phyloP scores from a whole-genome alignment of 2,329 filamentous ascomycete species.

The Dendryphion nanum region DNA sequence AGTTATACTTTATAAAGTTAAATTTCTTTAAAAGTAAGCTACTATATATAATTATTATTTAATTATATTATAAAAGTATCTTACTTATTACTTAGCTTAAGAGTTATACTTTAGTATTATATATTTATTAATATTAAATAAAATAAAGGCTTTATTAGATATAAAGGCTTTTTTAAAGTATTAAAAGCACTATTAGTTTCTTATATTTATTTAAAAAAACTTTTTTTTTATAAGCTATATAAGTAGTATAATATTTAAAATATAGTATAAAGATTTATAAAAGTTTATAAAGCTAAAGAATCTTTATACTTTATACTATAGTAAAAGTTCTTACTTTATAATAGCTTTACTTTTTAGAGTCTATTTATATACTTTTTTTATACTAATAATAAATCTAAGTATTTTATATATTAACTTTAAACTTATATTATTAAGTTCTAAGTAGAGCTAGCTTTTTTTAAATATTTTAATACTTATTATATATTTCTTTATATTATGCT shows the following conservation, averaged over 20 bases:
- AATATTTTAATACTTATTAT: conserved; percentile 1
- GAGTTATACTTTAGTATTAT: neutral
- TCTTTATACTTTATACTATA: conserved; percentile 1
- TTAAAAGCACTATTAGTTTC: neutral
- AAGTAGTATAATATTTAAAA: neutral
- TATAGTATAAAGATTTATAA: neutral
- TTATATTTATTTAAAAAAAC: neutral
- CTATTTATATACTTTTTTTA: conserved; percentile 19
- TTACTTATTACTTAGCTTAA: neutral
- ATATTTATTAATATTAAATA: neutral
- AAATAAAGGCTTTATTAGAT: neutral
- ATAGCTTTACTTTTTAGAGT: conserved; percentile 7
- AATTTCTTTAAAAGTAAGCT: conserved; percentile 22
- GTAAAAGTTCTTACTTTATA: conserved; percentile 3
- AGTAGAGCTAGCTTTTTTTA: conserved; percentile 6
- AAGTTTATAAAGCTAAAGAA: neutral
- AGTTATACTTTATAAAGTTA: conserved; percentile 29
- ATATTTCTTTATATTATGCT: conserved; percentile 3
- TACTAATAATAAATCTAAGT: conserved; percentile 16
- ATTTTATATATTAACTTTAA: conserved; percentile 27
- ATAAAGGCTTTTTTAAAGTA: neutral
- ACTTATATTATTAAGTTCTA: conserved; percentile 22
- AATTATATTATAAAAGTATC: neutral
- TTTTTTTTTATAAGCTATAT: neutral
- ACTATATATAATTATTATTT: conserved; percentile 10